Evolutionary conservation across 2,329 filamentous ascomycete species (phyloP), one percentile per base, ranked within the genome.

Genomic region (Colletotrichum spaethianum): DNA sequence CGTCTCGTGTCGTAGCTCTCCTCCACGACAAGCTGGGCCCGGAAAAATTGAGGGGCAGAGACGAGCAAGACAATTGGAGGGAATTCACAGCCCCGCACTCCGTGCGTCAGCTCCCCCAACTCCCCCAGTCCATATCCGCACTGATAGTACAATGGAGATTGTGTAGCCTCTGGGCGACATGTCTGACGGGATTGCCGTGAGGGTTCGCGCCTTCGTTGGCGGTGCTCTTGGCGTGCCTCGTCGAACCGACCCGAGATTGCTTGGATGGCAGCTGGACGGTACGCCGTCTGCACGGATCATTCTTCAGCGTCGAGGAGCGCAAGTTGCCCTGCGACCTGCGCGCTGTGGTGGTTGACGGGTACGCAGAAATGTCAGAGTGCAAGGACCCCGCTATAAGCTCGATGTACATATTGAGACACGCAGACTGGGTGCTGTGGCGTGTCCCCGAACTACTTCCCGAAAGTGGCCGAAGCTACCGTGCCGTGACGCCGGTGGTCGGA

Each of bases 21-120:
- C 44, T 59, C 42, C 59, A 59, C 52, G 36, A 46, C 52, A 59
- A 63, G 62, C 61, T 59, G 64, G 64, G 31, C 70, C 79, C 79
- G 80, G 80, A 82, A 78, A 75, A 81, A 82, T 81, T 82, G 80
- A 80, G 79, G 80, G 80, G 79, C 75, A 80, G 67, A 60, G 62
- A 26, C 75, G 74, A 76, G 67, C 67, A 74, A 73, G 61, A 44
- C 67, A 64, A 75, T 77, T 75, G 75, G 73, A 76, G 75, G 73
- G 67, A 75, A 73, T 71, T 72, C 66, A 38, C 53, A 55, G 61
- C 67, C 67, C 73, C 73, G 64, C 64, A 62, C 63, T 64, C 67
- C 71, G 56, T 64, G 68, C 64, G 38, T 63, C 69, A 63, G 65
- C 65, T 72, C 64, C 38, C 65, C 60, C 52, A 56, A 38, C 52